Percentiles rank a stretch among this genome's conserved stretches.
These are phyloP conservation scores for Trapa bicornis DNA, from an alignment of 345 rosid genomes.

Conservation along the genomic window DNA sequence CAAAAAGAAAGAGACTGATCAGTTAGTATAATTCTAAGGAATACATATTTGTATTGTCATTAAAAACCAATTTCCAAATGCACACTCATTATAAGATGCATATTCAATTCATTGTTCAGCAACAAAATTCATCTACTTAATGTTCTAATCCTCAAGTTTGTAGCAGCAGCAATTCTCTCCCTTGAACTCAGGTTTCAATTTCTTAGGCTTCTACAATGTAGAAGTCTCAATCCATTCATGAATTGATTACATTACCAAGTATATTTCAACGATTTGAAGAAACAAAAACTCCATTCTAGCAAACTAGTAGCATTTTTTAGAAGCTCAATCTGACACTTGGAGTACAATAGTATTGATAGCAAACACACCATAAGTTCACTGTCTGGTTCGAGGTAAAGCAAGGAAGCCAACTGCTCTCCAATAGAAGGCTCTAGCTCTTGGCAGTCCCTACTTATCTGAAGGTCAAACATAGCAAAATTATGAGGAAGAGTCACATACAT, in stretches of 20 bases:
- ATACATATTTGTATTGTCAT: too few relatives aligned
- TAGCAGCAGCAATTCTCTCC: background rate
- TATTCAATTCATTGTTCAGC: background rate
- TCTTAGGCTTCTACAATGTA: background rate
- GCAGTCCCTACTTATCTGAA: conserved; percentile 94
- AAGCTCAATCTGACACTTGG: background rate
- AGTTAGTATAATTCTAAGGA: background rate
- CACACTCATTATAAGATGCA: background rate
- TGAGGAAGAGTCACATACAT: background rate
- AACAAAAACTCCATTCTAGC: background rate
- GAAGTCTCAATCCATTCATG: background rate
- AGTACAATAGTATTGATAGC: background rate
- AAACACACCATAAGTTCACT: conserved; percentile 91
- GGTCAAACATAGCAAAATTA: background rate
- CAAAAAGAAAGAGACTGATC: conserved; percentile 6
- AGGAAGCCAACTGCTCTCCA: conserved; percentile 89
- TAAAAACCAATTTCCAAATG: too few relatives aligned
- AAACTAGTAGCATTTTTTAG: background rate
- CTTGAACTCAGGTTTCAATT: background rate
- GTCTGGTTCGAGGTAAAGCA: conserved; percentile 93
- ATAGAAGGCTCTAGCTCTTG: conserved; percentile 89
- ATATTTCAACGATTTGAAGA: background rate
- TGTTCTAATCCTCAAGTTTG: background rate
- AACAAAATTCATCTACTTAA: background rate
- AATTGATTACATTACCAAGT: background rate